Percentiles rank a stretch among this genome's conserved stretches.
These are phyloP conservation scores for Didymella arachidicola DNA, from an alignment of 2,329 filamentous ascomycete genomes.

Conservation along the genomic window DNA sequence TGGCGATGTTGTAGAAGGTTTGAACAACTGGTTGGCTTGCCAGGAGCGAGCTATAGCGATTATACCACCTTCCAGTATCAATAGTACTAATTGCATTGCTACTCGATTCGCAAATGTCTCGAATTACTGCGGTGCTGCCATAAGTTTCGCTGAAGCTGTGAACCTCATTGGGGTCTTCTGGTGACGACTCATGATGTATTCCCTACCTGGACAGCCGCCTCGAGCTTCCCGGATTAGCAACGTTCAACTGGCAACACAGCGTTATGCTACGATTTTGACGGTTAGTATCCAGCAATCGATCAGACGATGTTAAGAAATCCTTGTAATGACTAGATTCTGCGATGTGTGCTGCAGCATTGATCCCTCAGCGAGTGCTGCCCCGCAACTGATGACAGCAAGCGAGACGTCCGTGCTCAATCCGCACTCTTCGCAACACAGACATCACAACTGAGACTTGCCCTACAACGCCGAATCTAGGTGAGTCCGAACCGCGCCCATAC, in stretches of 20 bases:
- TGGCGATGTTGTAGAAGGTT: conserved; percentile 37
- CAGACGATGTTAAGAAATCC: too few species aligned
- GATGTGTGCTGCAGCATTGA: too few species aligned
- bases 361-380: conserved; percentile 9
- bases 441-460: conserved; percentile 30
- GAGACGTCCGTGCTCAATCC: conserved; percentile 11
- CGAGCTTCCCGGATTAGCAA: background rate
- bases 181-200: too few species aligned
- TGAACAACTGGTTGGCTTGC: background rate
- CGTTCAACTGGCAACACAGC: background rate
- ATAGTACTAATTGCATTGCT: conserved; percentile 9
- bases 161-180: background rate
- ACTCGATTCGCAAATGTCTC: background rate
- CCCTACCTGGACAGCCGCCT: background rate
- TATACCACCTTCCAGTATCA: conserved; percentile 3
- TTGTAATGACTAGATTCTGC: too few species aligned
- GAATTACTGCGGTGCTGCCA: background rate
- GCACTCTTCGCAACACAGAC: conserved; percentile 25
- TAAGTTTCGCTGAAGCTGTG: background rate
- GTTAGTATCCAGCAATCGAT: background rate
- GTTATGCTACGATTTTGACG: background rate
- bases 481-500: conserved; percentile 27
- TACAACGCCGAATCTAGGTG: conserved; percentile 40
- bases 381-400: conserved; percentile 25
- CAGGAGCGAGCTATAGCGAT: conserved; percentile 8